Evolutionary conservation across 164 flowering plant species (phyloP), one percentile per base, ranked within the genome.

Genomic region (Magnolia officinalis): DNA sequence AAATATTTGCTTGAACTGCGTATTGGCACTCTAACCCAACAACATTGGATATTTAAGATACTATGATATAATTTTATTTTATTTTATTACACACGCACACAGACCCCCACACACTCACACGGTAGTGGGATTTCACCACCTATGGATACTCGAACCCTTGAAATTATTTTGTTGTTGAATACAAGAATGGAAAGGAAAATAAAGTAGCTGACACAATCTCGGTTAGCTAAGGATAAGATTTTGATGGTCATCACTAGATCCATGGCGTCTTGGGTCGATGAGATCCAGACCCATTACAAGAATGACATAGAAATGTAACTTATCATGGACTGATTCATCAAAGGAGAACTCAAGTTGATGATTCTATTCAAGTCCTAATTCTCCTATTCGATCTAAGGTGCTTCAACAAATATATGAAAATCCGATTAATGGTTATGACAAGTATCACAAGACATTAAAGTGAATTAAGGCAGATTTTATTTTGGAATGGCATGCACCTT

Each of bases 141-240:
- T 1, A 26, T 26, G 29, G 2, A 26, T 26, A 26, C 29, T 26
- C 29, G 29, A 26, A 26, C 29, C 29, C 29, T 26, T 1, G 26
- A 1, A 1, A 26, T 26, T 26, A 37, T 61, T 77, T 71, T 50
- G 18, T 4, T 7, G 49, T 77, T 4, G 63, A 63, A 21, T 77
- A 77, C 20, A 61, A 37, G 6, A 70, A 55, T n/a, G 70, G 78
- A n/a, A 55, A 4, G 2, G 37, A 61, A 9, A 76, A 76, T 50
- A 71, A 14, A 11, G 74, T 58, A 9, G 78, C 23, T 1, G 68
- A 76, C 18, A 68, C 78, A 2, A 8, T 74, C 71, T 6, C 13
- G 63, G 16, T 20, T 11, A 7, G 51, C 4, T 9, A 20, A 24
- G 24, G 29, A 26, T 26, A 26, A 26, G 29, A 26, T 26, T 26